A percentile compares a stretch with the other conserved stretches of the same genome.
These are phyloP conservation scores for Hypoxylon fragiforme DNA, from an alignment of 495 filamentous ascomycete genomes.

Conservation along the genomic window DNA sequence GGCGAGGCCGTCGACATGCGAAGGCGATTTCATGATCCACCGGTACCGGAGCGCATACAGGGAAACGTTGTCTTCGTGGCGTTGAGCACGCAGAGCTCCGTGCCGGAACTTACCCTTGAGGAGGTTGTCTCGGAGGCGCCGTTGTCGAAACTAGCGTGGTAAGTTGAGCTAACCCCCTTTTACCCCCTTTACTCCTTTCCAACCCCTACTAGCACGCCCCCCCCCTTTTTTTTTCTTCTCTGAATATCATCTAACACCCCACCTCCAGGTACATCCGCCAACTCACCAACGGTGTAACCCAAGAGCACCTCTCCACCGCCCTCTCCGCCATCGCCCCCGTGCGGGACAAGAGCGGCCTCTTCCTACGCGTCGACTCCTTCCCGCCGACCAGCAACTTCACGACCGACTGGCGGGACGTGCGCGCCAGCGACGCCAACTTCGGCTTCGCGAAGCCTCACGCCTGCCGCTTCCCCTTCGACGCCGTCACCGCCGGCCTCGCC, in stretches of 20 bases:
- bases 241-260: not conserved
- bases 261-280: slow-evolving; percentile 36
- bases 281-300: slow-evolving; percentile 41
- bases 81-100: slow-evolving; percentile 17
- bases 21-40: slow-evolving; percentile 35
- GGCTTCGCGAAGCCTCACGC: slow-evolving; percentile 35
- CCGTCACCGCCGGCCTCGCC: slow-evolving; percentile 30
- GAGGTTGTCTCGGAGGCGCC: slow-evolving; percentile 42
- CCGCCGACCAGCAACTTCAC: slow-evolving; percentile 28
- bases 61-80: slow-evolving; percentile 40
- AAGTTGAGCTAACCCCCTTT: not conserved
- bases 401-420: slow-evolving; percentile 36
- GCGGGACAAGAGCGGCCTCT: slow-evolving; percentile 39
- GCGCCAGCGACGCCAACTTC: slow-evolving; percentile 27
- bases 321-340: slow-evolving; percentile 37
- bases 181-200: not conserved
- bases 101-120: slow-evolving; percentile 20
- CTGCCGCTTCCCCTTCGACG: slow-evolving; percentile 29
- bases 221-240: not conserved
- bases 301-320: slow-evolving; percentile 37
- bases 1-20: slow-evolving; percentile 46
- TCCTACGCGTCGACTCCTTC: slow-evolving; percentile 29
- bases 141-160: slow-evolving; percentile 34
- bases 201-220: too few species aligned
- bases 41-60: slow-evolving; percentile 34